Base-by-base conservation (phyloP, 2,329 filamentous ascomycete species). In the Apiospora saccharicola region DNA sequence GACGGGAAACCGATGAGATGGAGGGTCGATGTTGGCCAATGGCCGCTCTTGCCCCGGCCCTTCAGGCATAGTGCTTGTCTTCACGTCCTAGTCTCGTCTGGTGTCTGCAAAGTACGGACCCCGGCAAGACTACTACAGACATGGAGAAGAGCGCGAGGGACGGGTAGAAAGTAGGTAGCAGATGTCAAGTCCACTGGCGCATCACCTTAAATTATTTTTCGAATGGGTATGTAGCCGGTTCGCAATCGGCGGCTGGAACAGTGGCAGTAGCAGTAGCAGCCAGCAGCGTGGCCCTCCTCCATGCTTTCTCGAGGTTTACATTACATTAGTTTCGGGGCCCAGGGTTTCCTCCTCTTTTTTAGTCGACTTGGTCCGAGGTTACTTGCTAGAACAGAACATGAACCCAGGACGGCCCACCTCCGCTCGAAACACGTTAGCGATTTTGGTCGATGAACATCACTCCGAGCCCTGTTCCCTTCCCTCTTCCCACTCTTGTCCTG, bases 401-500 rank as follows among this genome's bases (percentile, higher is more conserved):
- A 64, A 41, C 57, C 57, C 75, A 75, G 73, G 74, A 73, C 73
- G 76, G 73, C 76, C 76, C 76, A 77, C 76, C 76, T 77, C 75
- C 75, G 76, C 75, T 79, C 79, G 78, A 80, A 80, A 80, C 79
- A 77, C 78, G 73, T 77, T 80, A 80, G 79, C 76, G 76, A 76
- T 72, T 74, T 76, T 73, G 77, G 75, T 78, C 74, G 75, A 78
- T 73, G 77, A 78, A 76, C 76, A 77, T 79, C 77, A 74, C 74
- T 80, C 78, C 76, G 76, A 80, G 77, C 79, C 79, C 83, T 82
- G 82, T 78, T 81, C 79, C 79, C 74, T 80, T 78, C 79, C 79
- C 80, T 34, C 44, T 64, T 64, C 57, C 57, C 57, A 64, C 57
- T 64, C 57, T 64, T 37, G 67, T 68, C 44, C 8, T 26, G 41